Evolutionary conservation across 2,329 filamentous ascomycete species (phyloP).

Genomic region (Tolypocladium guangdongense): DNA sequence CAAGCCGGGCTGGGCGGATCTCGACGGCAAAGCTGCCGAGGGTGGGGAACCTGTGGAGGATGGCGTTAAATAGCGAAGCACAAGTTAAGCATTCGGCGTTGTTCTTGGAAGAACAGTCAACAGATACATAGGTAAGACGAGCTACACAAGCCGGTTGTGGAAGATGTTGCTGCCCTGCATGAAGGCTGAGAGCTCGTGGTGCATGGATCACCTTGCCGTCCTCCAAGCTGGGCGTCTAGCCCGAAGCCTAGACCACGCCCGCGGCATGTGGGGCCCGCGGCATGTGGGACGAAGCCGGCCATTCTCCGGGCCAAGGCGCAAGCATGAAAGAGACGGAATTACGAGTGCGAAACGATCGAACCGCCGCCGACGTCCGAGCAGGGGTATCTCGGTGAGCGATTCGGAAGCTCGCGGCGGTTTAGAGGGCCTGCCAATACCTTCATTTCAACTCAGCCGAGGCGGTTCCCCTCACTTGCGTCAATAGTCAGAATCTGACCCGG

Average conservation of each 20-base stretch:
- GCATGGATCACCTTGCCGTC: neutral
- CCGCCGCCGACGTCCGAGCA: neutral
- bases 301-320: neutral
- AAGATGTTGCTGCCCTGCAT: neutral
- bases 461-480: neutral
- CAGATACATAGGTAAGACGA: neutral
- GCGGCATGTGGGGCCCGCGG: too few relatives aligned
- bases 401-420: neutral
- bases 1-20: constrained; percentile 51
- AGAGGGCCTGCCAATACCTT: neutral
- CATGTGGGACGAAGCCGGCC: neutral
- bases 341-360: too few relatives aligned
- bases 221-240: neutral
- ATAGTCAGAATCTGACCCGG: too few relatives aligned
- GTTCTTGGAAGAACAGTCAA: neutral
- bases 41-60: neutral
- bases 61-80: neutral
- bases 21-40: constrained; percentile 18
- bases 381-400: neutral
- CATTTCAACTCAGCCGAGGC: neutral
- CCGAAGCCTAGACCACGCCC: neutral
- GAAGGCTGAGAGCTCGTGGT: neutral
- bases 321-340: neutral
- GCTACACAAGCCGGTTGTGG: neutral
- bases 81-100: neutral